Conservation (phyloP, 495 filamentous ascomycete species). For the Penicillium soppii region DNA sequence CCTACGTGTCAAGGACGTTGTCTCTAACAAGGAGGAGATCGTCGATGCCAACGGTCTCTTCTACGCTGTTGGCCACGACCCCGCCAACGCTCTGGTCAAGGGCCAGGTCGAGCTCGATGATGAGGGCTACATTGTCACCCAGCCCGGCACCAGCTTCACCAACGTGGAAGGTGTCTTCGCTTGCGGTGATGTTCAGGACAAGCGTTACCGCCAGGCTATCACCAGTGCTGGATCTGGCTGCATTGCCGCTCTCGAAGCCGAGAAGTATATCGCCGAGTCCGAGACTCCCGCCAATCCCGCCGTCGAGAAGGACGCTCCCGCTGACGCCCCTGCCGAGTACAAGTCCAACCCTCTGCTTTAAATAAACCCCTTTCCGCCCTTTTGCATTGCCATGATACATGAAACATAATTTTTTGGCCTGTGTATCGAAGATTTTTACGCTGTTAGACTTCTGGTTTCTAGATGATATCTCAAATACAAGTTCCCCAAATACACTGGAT, state of each 20-base stretch:
- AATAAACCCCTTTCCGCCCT: constrained; percentile 13
- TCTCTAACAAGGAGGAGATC: constrained; percentile 72
- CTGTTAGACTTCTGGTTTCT: constrained; percentile 22
- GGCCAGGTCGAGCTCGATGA: constrained; percentile 81
- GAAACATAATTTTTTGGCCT: constrained; percentile 1
- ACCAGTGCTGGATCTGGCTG: constrained; percentile 98
- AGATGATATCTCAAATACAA: constrained; percentile 10
- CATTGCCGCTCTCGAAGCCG: constrained; percentile 90
- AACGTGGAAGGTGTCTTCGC: constrained; percentile 92
- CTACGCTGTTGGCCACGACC: constrained; percentile 97
- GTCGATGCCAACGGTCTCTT: constrained; percentile 91
- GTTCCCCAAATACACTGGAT: constrained; percentile 17
- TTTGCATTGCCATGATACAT: constrained; percentile 11
- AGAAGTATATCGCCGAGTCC: constrained; percentile 81
- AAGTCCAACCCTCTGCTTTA: constrained; percentile 63
- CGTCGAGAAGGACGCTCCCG: constrained; percentile 34
- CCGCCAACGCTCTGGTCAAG: constrained; percentile 83
- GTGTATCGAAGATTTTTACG: background rate
- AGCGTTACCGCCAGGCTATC: constrained; percentile 95
- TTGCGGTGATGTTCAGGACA: constrained; percentile 97
- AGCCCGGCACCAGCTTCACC: constrained; percentile 84
- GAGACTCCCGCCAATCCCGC: constrained; percentile 51
- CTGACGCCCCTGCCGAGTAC: constrained; percentile 54
- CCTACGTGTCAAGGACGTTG: constrained; percentile 75
- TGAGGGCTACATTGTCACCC: constrained; percentile 86